Conservation (phyloP, 306 rosid species). For the Inga laurina region DNA sequence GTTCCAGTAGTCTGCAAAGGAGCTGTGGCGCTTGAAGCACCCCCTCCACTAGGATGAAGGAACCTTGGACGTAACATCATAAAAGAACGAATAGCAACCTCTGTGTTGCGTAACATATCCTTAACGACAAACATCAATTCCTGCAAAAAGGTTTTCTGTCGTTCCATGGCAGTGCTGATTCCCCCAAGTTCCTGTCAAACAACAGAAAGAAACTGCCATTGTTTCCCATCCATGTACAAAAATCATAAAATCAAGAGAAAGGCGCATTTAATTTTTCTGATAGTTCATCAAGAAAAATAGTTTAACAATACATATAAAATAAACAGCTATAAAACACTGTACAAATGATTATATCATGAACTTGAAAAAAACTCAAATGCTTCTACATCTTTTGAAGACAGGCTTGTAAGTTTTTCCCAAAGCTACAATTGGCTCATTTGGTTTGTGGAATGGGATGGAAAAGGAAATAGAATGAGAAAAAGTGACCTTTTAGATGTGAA, state of each 20-base stretch:
- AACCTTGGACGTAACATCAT: constrained; percentile 89
- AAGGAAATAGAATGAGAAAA: background rate
- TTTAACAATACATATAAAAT: constrained; percentile 25
- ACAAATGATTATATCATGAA: constrained; percentile 23
- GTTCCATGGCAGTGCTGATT: constrained; percentile 80
- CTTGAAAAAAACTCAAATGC: constrained; percentile 4
- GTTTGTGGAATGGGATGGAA: background rate
- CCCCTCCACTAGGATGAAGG: constrained; percentile 71
- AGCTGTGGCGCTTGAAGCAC: constrained; percentile 67
- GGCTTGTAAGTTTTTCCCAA: constrained; percentile 6
- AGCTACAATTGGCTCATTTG: background rate
- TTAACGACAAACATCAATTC: constrained; percentile 76
- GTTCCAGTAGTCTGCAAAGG: constrained; percentile 71
- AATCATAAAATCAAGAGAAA: background rate
- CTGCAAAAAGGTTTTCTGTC: constrained; percentile 71
- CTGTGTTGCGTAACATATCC: constrained; percentile 85
- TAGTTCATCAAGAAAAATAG: background rate
- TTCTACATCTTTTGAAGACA: constrained; percentile 20
- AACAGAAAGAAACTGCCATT: constrained; percentile 27
- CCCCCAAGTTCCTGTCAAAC: constrained; percentile 89
- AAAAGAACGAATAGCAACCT: constrained; percentile 94
- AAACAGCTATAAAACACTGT: constrained; percentile 1
- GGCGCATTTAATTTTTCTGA: background rate
- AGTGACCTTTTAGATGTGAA: background rate
- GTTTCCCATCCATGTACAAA: constrained; percentile 5